Base-by-base conservation (phyloP, 768 basidiomycete genomes). In the Lepiota subincarnata region DNA sequence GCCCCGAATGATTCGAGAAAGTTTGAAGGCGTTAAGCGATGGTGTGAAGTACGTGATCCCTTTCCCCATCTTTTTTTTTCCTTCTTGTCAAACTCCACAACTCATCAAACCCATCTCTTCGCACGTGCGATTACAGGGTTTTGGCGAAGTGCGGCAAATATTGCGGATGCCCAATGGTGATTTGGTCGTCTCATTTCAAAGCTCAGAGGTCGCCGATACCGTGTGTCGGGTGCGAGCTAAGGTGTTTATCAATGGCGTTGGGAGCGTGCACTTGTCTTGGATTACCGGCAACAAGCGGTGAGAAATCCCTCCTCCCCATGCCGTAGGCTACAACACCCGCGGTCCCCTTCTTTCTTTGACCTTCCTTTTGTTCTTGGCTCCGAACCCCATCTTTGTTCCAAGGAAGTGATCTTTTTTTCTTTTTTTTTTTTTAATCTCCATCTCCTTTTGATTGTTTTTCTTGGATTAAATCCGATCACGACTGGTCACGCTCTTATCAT, bases 211-310 rank as follows among this genome's bases (percentile, higher is more conserved):
- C 8, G 89, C 89, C 18, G 89, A 90, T 57, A 90, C 86, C 6
- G 89, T 89, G 2, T 91, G 88, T 63, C 86, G 89, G 37, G 68
- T 91, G 54, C 83, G 86, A 58, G 89, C 89, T 47, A 80, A 79
- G 63, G 89, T 91, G 1, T 74, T 78, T 61, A 90, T 91, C 53
- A 68, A 77, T 36, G 85, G 86, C 43, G 88, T 86, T 7, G 89
- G 89, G 56, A 89, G 87, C 64, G 88, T 90, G 28, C 77, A 83
- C 59, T 71, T 91, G 50, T 90, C 89, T 34, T 90, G 88, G 87
- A 79, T 71, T 53, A 73, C 79, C 10, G 84, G 86, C 53, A 76
- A 73, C 60, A 79, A 74, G 55, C 71, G 70, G 62, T 69, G 51
- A 62, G 38, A n/a, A 18, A 5, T 2, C 3, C 24, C 5, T 24